These are phyloP conservation scores for Aspergillus panamensis DNA, from an alignment of 495 filamentous ascomycete genomes.

Conservation along the genomic window DNA sequence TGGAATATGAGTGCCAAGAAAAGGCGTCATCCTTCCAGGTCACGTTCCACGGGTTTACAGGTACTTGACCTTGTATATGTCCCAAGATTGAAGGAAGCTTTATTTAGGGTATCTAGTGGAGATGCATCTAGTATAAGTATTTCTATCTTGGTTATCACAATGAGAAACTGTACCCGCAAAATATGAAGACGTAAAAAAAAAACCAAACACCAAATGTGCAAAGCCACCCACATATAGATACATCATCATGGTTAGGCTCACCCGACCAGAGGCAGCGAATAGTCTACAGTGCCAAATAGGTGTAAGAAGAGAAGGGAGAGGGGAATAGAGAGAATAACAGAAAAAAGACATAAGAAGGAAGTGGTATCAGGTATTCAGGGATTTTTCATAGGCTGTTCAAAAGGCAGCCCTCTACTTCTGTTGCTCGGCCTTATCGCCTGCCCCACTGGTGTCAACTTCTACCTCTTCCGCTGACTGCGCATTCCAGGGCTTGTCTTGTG, in stretches of 20 bases:
- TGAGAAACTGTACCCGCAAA: not conserved
- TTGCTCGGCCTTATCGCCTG: conserved; percentile 8
- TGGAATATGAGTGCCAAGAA: not conserved
- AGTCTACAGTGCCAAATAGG: conserved; percentile 4
- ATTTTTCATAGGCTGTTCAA: not conserved
- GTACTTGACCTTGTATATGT: no score
- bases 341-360: not conserved
- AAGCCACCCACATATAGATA: conserved; percentile 13
- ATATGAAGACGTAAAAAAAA: not conserved
- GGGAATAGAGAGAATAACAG: not conserved
- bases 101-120: not conserved
- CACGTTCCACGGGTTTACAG: conserved; percentile 4
- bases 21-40: not conserved
- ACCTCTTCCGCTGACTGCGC: conserved; percentile 28
- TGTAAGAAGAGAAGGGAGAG: conserved; percentile 6
- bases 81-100: no score
- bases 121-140: conserved; percentile 17
- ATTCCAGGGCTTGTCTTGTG: conserved; percentile 36
- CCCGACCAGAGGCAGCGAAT: not conserved
- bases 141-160: conserved; percentile 15
- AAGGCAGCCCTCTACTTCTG: conserved; percentile 10
- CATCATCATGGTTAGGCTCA: conserved; percentile 9
- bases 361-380: not conserved
- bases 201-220: conserved; percentile 9
- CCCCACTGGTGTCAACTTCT: conserved; percentile 10